Evolutionary conservation across 345 rosid species (phyloP).

Genomic region (Eucalyptus shirleyi): DNA sequence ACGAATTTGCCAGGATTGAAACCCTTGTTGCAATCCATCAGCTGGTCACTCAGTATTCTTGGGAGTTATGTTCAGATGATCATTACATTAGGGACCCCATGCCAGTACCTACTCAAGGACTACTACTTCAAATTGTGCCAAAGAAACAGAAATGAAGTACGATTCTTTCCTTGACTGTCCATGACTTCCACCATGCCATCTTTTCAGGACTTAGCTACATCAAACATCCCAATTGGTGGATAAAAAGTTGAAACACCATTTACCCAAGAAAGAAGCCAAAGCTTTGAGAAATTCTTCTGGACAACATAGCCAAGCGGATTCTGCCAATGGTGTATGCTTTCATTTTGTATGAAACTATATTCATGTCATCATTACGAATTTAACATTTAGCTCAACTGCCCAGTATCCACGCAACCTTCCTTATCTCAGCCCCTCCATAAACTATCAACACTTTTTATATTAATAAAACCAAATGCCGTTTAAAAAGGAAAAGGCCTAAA

Average conservation of each 20-base stretch:
- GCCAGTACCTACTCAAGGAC: constrained; percentile 34
- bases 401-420: neutral
- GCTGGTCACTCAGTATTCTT: constrained; percentile 27
- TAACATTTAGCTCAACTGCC: neutral
- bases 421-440: neutral
- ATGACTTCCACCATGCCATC: neutral
- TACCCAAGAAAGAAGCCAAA: neutral
- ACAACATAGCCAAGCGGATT: neutral
- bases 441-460: neutral
- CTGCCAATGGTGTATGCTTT: neutral
- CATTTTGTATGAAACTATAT: neutral
- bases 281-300: neutral
- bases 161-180: neutral
- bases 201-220: neutral
- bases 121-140: constrained; percentile 14
- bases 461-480: too few relatives aligned
- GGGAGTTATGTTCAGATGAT: constrained; percentile 22
- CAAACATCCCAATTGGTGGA: neutral
- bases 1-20: constrained; percentile 39
- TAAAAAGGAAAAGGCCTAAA: neutral
- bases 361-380: neutral
- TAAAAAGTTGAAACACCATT: neutral
- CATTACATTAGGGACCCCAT: constrained; percentile 22
- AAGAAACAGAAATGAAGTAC: neutral
- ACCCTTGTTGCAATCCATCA: constrained; percentile 24